These are phyloP conservation scores for Lactuca saligna DNA, from an alignment of 129 eudicot species.

Conservation along the genomic window DNA sequence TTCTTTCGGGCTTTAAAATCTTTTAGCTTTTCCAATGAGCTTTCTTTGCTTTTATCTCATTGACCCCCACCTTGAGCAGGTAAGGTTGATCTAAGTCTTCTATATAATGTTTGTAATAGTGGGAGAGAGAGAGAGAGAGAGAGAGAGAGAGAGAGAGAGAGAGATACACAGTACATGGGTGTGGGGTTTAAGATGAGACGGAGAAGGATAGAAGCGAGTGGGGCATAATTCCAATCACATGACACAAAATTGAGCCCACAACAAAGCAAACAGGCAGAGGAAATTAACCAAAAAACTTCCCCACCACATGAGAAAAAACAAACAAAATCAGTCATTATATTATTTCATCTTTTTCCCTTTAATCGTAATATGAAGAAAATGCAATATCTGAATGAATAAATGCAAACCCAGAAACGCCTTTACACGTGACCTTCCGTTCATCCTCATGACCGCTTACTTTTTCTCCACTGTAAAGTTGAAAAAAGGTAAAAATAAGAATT, in stretches of 20 bases:
- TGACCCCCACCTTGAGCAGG: slow-evolving; percentile 76
- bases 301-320: slow-evolving; percentile 45
- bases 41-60: slow-evolving; percentile 48
- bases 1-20: slow-evolving; percentile 42
- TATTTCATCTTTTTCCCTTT: slow-evolving; percentile 34
- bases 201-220: slow-evolving; percentile 44
- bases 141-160: slow-evolving; percentile 19
- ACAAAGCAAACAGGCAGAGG: slow-evolving; percentile 40
- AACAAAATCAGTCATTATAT: slow-evolving; percentile 38
- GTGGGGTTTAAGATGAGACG: slow-evolving; percentile 43
- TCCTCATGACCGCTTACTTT: slow-evolving; percentile 36
- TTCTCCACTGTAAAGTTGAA: slow-evolving; percentile 36
- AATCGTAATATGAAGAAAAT: slow-evolving; percentile 35
- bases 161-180: slow-evolving; percentile 21
- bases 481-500: slow-evolving; percentile 34
- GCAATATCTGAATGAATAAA: slow-evolving; percentile 35
- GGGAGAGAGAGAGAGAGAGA: slow-evolving; percentile 2
- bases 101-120: slow-evolving; percentile 34
- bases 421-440: slow-evolving; percentile 46
- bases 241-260: slow-evolving; percentile 38
- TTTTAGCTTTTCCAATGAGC: slow-evolving; percentile 55
- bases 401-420: slow-evolving; percentile 33
- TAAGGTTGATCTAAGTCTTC: slow-evolving; percentile 66
- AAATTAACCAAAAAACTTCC: slow-evolving; percentile 44
- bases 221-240: slow-evolving; percentile 40